These are phyloP conservation scores for Fulvia fulva DNA, from an alignment of 2,329 filamentous ascomycete species.

Conservation along the genomic window DNA sequence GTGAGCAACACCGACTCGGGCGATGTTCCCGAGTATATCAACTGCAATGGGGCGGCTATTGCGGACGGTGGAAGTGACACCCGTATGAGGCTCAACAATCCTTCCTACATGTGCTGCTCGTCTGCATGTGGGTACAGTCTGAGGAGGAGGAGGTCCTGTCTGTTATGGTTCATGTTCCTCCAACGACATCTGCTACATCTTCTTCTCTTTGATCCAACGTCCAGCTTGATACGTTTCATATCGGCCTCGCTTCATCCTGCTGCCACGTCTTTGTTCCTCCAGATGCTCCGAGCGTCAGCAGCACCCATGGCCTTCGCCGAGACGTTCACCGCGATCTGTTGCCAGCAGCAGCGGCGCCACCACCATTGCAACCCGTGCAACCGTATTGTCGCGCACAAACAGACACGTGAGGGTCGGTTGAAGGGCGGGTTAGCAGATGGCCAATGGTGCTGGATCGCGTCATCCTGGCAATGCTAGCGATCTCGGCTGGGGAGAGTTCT, in stretches of 20 bases:
- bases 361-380: background rate
- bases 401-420: background rate
- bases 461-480: slow-evolving; percentile 1
- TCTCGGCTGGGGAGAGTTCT: background rate
- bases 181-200: background rate
- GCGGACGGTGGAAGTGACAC: background rate
- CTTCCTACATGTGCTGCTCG: background rate
- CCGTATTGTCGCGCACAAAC: background rate
- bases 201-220: background rate
- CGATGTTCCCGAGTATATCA: background rate
- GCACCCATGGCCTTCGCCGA: background rate
- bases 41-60: background rate
- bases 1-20: background rate
- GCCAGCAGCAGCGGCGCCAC: too few relatives aligned
- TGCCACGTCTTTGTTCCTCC: background rate
- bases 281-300: background rate
- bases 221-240: too few relatives aligned
- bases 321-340: background rate
- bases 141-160: background rate
- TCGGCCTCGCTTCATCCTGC: too few relatives aligned
- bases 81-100: background rate
- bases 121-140: background rate
- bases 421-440: background rate
- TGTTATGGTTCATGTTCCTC: background rate
- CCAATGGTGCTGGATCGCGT: slow-evolving; percentile 2